A percentile compares a stretch with the other conserved stretches of the same genome.
Evolutionary conservation across 2,329 filamentous ascomycete species (phyloP).

Genomic region (Lojkania enalia): DNA sequence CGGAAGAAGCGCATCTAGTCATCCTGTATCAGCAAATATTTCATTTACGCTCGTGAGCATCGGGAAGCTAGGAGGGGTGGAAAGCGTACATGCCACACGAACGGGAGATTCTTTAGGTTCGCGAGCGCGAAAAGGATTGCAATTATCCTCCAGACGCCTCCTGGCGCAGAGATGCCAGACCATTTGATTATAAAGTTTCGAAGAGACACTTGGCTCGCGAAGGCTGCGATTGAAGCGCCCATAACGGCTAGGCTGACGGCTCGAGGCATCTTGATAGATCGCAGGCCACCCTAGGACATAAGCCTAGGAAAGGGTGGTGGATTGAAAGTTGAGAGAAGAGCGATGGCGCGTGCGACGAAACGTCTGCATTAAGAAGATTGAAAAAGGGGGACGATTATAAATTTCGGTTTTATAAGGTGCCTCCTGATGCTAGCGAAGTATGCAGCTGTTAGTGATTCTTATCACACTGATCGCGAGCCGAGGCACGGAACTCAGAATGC

Average conservation of each 20-base stretch:
- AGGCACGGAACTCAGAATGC: constrained; percentile 9
- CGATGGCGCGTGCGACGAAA: too few species aligned
- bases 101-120: constrained; percentile 75
- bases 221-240: constrained; percentile 20
- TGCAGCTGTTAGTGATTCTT: too few species aligned
- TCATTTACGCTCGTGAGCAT: not conserved
- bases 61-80: not conserved
- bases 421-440: too few species aligned
- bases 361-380: too few species aligned
- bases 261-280: constrained; percentile 10
- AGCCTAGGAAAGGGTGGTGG: too few species aligned
- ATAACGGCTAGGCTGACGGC: constrained; percentile 9
- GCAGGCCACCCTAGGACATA: too few species aligned
- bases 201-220: constrained; percentile 26
- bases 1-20: constrained; percentile 51
- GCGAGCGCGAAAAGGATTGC: constrained; percentile 44
- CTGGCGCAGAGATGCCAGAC: constrained; percentile 33
- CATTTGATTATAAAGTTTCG: constrained; percentile 21
- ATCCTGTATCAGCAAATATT: not conserved
- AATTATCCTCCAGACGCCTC: constrained; percentile 39
- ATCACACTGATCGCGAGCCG: constrained; percentile 8
- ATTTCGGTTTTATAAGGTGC: too few species aligned
- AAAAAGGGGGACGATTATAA: too few species aligned
- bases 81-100: constrained; percentile 74
- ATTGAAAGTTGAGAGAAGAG: too few species aligned